A percentile compares a stretch with the other conserved stretches of the same genome.
phyloP scores from a whole-genome alignment of 306 rosid genomes.

The Nissolia schottii region DNA sequence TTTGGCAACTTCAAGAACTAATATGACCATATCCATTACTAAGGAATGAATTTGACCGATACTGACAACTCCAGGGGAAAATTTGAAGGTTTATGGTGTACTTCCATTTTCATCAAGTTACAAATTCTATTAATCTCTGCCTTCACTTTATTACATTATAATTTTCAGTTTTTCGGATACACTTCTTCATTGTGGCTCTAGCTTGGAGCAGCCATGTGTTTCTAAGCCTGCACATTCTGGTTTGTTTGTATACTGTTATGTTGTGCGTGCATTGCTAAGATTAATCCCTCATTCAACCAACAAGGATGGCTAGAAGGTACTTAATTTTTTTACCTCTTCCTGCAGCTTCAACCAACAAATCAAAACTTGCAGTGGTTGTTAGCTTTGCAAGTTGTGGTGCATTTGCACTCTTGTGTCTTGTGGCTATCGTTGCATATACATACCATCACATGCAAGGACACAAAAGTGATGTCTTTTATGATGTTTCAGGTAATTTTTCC shows the following conservation, averaged over 20 bases:
- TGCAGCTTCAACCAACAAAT: constrained; percentile 59
- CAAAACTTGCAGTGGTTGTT: constrained; percentile 39
- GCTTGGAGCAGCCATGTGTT: constrained; percentile 68
- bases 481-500: constrained; percentile 65
- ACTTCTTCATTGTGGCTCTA: constrained; percentile 59
- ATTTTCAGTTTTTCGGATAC: constrained; percentile 73
- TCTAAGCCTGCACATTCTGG: constrained; percentile 62
- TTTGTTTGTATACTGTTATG: constrained; percentile 22
- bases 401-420: constrained; percentile 52
- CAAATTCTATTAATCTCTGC: neutral
- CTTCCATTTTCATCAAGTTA: constrained; percentile 7
- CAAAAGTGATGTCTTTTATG: constrained; percentile 62
- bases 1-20: too few relatives aligned
- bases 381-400: constrained; percentile 66
- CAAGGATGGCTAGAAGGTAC: neutral
- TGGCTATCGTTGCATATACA: constrained; percentile 46
- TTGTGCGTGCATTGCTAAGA: neutral
- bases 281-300: neutral
- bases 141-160: neutral
- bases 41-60: too few relatives aligned
- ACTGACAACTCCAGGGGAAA: too few relatives aligned
- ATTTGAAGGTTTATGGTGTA: too few relatives aligned
- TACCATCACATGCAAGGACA: constrained; percentile 34
- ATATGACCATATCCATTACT: too few relatives aligned
- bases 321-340: constrained; percentile 12